Conservation (phyloP, 2,329 filamentous ascomycete species). For the Apiospora arundinis region DNA sequence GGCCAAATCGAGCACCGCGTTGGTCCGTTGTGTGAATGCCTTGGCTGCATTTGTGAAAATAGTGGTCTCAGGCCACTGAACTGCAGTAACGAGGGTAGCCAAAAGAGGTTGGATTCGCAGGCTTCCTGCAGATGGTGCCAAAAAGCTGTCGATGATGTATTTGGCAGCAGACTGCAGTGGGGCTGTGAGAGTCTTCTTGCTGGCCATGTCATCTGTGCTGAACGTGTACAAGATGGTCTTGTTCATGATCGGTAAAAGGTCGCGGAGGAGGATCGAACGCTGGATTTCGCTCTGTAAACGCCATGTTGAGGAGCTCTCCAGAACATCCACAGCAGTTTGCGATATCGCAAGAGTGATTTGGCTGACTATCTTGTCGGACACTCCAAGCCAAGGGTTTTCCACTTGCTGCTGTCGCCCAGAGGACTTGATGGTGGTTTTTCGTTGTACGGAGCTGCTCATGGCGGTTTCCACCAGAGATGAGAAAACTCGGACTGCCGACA, state of each 20-base stretch:
- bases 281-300: constrained; percentile 74
- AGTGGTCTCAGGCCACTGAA: constrained; percentile 66
- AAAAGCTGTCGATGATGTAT: constrained; percentile 78
- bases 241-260: constrained; percentile 73
- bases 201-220: constrained; percentile 70
- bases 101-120: constrained; percentile 80
- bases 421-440: constrained; percentile 63
- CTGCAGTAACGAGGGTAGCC: constrained; percentile 68
- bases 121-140: constrained; percentile 72
- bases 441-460: constrained; percentile 70
- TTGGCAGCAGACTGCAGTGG: constrained; percentile 75
- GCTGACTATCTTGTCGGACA: constrained; percentile 78
- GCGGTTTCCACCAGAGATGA: constrained; percentile 78
- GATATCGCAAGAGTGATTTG: constrained; percentile 76
- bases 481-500: constrained; percentile 76
- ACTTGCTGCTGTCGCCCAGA: constrained; percentile 51
- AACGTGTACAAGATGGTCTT: constrained; percentile 76
- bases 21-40: constrained; percentile 67
- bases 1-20: constrained; percentile 68
- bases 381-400: constrained; percentile 68
- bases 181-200: constrained; percentile 55
- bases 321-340: constrained; percentile 78
- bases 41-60: constrained; percentile 62
- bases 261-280: constrained; percentile 70
- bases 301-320: constrained; percentile 88